These are phyloP conservation scores for Sugiyamaella lignohabitans DNA, from an alignment of 805 yeast genomes.

Conservation along the genomic window DNA sequence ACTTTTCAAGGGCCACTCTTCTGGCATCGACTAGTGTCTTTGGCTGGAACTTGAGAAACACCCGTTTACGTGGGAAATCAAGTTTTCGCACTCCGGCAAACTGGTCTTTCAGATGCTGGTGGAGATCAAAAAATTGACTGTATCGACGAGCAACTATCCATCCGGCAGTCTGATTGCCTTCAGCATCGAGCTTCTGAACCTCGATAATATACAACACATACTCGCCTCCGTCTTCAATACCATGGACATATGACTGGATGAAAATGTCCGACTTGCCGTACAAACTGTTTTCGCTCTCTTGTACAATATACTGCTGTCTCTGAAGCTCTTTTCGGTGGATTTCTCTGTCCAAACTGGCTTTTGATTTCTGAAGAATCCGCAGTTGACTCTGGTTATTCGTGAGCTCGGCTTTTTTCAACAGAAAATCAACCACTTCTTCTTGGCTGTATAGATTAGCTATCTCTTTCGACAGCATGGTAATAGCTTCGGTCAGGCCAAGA, in stretches of 20 bases:
- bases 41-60: slow-evolving; percentile 68
- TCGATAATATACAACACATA: slow-evolving; percentile 70
- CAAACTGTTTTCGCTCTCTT: slow-evolving; percentile 72
- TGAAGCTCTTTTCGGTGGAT: slow-evolving; percentile 66
- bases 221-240: slow-evolving; percentile 48
- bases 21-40: slow-evolving; percentile 58
- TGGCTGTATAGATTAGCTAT: slow-evolving; percentile 58
- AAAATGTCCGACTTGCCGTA: slow-evolving; percentile 39
- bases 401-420: slow-evolving; percentile 74
- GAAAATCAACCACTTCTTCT: slow-evolving; percentile 54
- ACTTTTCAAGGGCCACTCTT: slow-evolving; percentile 52
- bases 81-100: slow-evolving; percentile 46
- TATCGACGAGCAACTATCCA: slow-evolving; percentile 92
- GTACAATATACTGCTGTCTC: slow-evolving; percentile 74
- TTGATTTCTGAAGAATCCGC: slow-evolving; percentile 61
- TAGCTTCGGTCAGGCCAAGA: slow-evolving; percentile 58
- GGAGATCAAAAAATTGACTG: slow-evolving; percentile 71
- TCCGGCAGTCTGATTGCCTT: slow-evolving; percentile 48
- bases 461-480: slow-evolving; percentile 49
- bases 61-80: slow-evolving; percentile 47
- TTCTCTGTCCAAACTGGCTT: slow-evolving; percentile 60
- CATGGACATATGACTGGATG: slow-evolving; percentile 45
- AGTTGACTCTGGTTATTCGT: slow-evolving; percentile 70
- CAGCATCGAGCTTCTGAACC: slow-evolving; percentile 49
- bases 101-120: slow-evolving; percentile 51